phyloP scores from a whole-genome alignment of 208 protist species.

The Trypanosoma platydactyli region DNA sequence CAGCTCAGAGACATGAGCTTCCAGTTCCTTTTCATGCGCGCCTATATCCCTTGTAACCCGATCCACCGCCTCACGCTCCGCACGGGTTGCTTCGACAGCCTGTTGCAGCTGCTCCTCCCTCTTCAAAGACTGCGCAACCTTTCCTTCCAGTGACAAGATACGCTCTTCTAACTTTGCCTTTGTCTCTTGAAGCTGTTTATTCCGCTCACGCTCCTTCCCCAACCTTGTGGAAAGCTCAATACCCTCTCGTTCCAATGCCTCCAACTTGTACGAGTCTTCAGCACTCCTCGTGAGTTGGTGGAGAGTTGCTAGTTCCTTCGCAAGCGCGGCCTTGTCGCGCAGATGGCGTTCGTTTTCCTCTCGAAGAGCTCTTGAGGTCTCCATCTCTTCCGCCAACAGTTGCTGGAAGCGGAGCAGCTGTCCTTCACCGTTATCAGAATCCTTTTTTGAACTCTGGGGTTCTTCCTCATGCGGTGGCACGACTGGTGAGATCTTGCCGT shows the following conservation, averaged over 20 bases:
- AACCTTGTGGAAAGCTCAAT: conserved; percentile 56
- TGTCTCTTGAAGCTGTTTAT: conserved; percentile 34
- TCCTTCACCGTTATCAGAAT: not conserved
- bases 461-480: too few species aligned
- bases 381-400: conserved; percentile 70
- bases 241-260: conserved; percentile 36
- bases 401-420: conserved; percentile 72
- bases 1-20: conserved; percentile 33
- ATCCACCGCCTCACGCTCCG: conserved; percentile 7
- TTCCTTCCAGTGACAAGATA: conserved; percentile 41
- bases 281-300: conserved; percentile 12
- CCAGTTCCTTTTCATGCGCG: conserved; percentile 18
- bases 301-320: conserved; percentile 32
- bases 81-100: not conserved
- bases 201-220: conserved; percentile 51
- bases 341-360: conserved; percentile 35
- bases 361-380: conserved; percentile 31
- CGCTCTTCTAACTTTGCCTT: conserved; percentile 27
- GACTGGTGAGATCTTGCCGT: not conserved
- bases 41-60: not conserved
- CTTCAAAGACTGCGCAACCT: conserved; percentile 30
- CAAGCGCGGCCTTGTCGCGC: conserved; percentile 24
- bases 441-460: not conserved
- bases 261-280: conserved; percentile 17
- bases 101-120: conserved; percentile 6